A percentile compares a stretch with the other conserved stretches of the same genome.
phyloP scores from a whole-genome alignment of 2,329 filamentous ascomycete genomes.

The Verticillium longisporum region DNA sequence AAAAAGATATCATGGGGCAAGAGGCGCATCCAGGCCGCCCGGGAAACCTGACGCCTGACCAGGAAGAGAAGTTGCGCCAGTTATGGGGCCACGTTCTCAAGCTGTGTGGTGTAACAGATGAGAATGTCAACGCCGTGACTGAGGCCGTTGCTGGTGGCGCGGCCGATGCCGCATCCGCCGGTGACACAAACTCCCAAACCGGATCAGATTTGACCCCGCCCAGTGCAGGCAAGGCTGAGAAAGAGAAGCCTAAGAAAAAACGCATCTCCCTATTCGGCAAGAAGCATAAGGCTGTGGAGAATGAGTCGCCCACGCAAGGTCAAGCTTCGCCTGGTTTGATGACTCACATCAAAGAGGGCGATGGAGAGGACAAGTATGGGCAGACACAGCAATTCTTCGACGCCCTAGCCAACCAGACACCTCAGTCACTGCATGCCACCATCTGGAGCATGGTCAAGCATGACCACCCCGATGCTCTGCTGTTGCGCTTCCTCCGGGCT shows the following conservation, averaged over 20 bases:
- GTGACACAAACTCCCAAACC: conserved; percentile 14
- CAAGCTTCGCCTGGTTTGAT: conserved; percentile 24
- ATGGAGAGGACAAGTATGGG: conserved; percentile 84
- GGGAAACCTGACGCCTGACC: conserved; percentile 80
- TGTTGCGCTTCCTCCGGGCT: conserved; percentile 79
- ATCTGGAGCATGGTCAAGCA: conserved; percentile 96
- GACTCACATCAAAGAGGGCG: conserved; percentile 33
- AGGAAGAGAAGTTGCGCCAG: conserved; percentile 82
- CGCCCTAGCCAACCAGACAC: conserved; percentile 67
- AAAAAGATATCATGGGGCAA: conserved; percentile 27
- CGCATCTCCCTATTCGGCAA: conserved; percentile 63
- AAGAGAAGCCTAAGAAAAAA: conserved; percentile 69
- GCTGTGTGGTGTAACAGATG: conserved; percentile 57
- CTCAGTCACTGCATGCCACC: conserved; percentile 70
- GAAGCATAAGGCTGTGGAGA: conserved; percentile 47
- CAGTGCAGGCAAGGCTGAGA: background rate
- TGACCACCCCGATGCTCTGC: conserved; percentile 81
- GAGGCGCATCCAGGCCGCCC: conserved; percentile 62
- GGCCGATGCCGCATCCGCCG: conserved; percentile 17
- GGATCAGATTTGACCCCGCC: background rate
- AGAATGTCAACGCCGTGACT: conserved; percentile 10
- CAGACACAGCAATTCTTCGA: conserved; percentile 82
- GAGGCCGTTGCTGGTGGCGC: conserved; percentile 24
- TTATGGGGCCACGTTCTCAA: conserved; percentile 75
- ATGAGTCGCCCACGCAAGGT: conserved; percentile 24